These are phyloP conservation scores for Dioscorea alata DNA, from an alignment of 106 monocot genomes.

Conservation along the genomic window DNA sequence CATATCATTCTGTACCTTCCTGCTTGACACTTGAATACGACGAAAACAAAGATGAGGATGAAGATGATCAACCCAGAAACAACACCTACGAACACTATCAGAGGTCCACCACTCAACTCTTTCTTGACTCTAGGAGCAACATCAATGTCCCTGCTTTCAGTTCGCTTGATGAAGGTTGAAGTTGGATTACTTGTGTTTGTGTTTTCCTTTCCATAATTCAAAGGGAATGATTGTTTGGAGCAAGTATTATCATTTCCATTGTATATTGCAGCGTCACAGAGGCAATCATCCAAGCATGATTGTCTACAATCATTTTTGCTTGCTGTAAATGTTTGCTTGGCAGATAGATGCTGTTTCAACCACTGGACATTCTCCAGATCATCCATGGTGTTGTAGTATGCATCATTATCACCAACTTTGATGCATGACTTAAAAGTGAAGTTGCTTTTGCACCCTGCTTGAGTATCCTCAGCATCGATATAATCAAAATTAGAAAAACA, in stretches of 20 bases:
- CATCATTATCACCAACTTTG: neutral
- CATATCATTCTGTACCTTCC: neutral
- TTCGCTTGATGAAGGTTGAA: neutral
- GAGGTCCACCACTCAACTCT: neutral
- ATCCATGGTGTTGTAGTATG: neutral
- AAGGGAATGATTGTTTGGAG: neutral
- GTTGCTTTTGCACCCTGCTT: neutral
- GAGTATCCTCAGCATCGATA: neutral
- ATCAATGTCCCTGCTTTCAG: neutral
- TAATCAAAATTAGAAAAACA: slow-evolving; percentile 3
- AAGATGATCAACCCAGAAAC: neutral
- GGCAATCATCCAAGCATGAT: slow-evolving; percentile 14
- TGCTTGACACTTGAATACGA: neutral
- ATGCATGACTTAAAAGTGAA: neutral
- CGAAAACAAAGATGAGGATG: neutral
- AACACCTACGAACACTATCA: neutral
- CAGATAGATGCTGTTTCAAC: neutral
- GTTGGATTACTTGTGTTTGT: neutral
- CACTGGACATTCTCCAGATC: slow-evolving; percentile 1
- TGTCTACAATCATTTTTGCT: slow-evolving; percentile 14
- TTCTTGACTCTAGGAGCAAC: neutral
- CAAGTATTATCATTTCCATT: neutral
- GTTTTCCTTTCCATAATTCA: neutral
- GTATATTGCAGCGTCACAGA: slow-evolving; percentile 1
- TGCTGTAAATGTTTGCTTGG: slow-evolving; percentile 1